Evolutionary conservation across 2,329 filamentous ascomycete species (phyloP).

Genomic region (Pseudocercospora ulei): DNA sequence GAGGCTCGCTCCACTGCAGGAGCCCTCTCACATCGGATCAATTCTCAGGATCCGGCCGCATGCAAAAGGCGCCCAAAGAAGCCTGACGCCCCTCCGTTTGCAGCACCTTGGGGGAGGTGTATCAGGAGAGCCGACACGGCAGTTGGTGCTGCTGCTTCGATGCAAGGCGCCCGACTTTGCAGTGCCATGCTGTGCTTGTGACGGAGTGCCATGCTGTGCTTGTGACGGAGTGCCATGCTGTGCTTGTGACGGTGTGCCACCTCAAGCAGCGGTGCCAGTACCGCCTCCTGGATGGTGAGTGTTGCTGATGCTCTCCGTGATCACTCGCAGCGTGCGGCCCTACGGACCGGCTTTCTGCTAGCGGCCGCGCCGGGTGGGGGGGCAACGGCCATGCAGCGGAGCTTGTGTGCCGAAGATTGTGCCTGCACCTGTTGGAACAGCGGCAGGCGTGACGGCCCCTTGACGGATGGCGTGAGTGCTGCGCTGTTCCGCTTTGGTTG

Average conservation of each 20-base stretch:
- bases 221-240: neutral
- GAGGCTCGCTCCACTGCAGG: neutral
- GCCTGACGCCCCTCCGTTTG: neutral
- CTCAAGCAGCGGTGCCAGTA: neutral
- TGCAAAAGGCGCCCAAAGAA: too few relatives aligned
- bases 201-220: neutral
- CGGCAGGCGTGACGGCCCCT: neutral
- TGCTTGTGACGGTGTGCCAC: neutral
- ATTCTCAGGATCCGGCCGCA: too few relatives aligned
- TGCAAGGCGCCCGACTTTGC: conserved; percentile 1
- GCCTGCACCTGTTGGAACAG: neutral
- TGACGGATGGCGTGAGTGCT: neutral
- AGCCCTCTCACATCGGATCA: neutral
- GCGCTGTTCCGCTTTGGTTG: neutral
- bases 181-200: conserved; percentile 3
- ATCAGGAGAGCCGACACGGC: too few relatives aligned
- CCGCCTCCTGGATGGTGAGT: neutral
- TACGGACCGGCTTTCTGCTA: neutral
- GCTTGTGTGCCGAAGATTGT: conserved; percentile 3
- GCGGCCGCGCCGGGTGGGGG: neutral
- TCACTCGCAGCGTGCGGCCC: neutral
- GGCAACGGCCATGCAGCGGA: conserved; percentile 6
- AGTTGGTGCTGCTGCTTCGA: neutral
- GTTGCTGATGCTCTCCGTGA: neutral
- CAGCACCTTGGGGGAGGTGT: neutral